Percentiles rank a stretch among this genome's conserved stretches.
These are phyloP conservation scores for Entomortierella parvispora DNA, from an alignment of 192 early-diverging fungal genomes.

Conservation along the genomic window DNA sequence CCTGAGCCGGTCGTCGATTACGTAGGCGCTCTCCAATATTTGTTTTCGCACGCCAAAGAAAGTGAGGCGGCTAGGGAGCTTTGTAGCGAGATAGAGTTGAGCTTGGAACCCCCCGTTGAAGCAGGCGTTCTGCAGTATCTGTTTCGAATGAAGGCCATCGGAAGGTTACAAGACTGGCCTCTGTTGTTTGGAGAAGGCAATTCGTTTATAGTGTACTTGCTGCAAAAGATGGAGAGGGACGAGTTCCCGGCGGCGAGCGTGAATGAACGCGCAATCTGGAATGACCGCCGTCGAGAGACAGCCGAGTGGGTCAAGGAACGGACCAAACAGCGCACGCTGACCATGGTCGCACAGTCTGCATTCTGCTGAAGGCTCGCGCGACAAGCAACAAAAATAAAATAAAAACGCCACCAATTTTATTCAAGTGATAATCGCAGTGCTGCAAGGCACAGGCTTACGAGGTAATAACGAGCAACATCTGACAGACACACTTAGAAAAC, in stretches of 20 bases:
- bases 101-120: slow-evolving; percentile 19
- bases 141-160: slow-evolving; percentile 25
- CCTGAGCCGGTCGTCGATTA: slow-evolving; percentile 10
- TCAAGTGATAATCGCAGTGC: no score
- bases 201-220: slow-evolving; percentile 27
- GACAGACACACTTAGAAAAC: no score
- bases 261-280: slow-evolving; percentile 36
- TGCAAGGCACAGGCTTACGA: no score
- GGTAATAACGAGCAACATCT: no score
- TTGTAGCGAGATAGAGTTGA: slow-evolving; percentile 19
- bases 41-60: slow-evolving; percentile 15
- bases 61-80: slow-evolving; percentile 7
- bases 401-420: no score
- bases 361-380: no score
- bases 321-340: no score
- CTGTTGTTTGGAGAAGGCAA: slow-evolving; percentile 30
- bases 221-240: slow-evolving; percentile 25
- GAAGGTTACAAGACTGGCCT: slow-evolving; percentile 30
- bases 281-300: slow-evolving; percentile 20
- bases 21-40: slow-evolving; percentile 18
- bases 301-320: slow-evolving; percentile 11
- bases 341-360: no score
- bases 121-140: slow-evolving; percentile 27
- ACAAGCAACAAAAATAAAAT: no score
- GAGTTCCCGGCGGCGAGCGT: slow-evolving; percentile 7